phyloP scores from a whole-genome alignment of 805 yeast genomes.

The Kuraishia floccosa region DNA sequence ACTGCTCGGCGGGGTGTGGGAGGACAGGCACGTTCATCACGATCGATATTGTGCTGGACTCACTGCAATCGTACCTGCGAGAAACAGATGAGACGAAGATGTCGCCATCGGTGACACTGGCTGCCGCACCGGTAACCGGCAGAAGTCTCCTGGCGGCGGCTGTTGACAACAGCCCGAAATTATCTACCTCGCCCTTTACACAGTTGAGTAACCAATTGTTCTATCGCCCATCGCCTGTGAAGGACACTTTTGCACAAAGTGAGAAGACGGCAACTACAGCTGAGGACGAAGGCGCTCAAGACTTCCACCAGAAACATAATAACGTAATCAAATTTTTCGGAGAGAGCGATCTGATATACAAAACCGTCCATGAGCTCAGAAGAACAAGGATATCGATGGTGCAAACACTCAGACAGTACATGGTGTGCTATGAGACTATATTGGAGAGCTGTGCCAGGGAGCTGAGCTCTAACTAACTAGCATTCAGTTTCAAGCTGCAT shows the following conservation, averaged over 20 bases:
- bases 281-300: background rate
- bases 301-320: background rate
- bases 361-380: conserved; percentile 55
- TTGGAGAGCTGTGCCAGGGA: conserved; percentile 5
- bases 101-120: background rate
- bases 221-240: background rate
- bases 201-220: background rate
- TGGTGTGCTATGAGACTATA: conserved; percentile 60
- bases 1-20: conserved; percentile 97
- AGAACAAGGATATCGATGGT: conserved; percentile 78
- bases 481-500: too few species aligned
- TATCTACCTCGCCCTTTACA: conserved; percentile 1
- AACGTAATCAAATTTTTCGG: conserved; percentile 9
- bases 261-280: background rate
- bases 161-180: too few species aligned
- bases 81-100: background rate
- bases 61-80: background rate
- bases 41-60: conserved; percentile 22
- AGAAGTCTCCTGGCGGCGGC: too few species aligned
- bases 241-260: too few species aligned
- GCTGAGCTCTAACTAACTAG: too few species aligned
- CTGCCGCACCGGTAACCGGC: background rate
- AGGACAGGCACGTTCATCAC: conserved; percentile 79
- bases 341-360: conserved; percentile 43
- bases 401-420: conserved; percentile 65